Conservation (phyloP, 169 alveolate species). For the Perkinsus chesapeaki region DNA sequence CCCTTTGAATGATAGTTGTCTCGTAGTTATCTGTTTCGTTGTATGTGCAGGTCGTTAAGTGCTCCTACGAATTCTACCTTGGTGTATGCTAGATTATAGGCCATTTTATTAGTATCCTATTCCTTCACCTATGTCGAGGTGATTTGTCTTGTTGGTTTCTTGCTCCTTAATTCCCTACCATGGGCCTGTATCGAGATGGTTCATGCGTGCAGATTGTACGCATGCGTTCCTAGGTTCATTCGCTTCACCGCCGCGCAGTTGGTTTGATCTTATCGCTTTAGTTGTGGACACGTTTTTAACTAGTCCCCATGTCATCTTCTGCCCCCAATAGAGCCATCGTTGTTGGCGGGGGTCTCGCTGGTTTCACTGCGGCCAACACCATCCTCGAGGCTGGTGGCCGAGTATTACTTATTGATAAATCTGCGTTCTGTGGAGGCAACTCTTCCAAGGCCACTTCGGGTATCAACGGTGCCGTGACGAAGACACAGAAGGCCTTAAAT, state of each 20-base stretch:
- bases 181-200: background rate
- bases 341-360: conserved; percentile 36
- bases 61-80: too few species aligned
- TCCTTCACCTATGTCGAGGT: too few species aligned
- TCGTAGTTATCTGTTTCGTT: background rate
- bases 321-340: conserved; percentile 13
- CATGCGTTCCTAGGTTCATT: background rate
- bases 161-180: background rate
- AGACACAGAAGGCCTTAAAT: conserved; percentile 37
- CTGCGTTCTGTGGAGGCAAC: conserved; percentile 42
- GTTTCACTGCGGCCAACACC: conserved; percentile 31
- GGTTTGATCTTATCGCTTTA: background rate
- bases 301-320: background rate
- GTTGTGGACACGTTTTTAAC: background rate
- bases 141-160: too few species aligned
- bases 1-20: background rate
- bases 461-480: conserved; percentile 38
- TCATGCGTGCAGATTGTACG: background rate
- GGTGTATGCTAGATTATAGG: too few species aligned
- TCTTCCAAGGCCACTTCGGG: conserved; percentile 42
- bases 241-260: background rate
- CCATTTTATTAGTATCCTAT: too few species aligned
- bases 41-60: background rate
- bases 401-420: conserved; percentile 39
- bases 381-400: conserved; percentile 35